Evolutionary conservation across 768 basidiomycete genomes (phyloP).

Genomic region (Amylocystis lapponica): DNA sequence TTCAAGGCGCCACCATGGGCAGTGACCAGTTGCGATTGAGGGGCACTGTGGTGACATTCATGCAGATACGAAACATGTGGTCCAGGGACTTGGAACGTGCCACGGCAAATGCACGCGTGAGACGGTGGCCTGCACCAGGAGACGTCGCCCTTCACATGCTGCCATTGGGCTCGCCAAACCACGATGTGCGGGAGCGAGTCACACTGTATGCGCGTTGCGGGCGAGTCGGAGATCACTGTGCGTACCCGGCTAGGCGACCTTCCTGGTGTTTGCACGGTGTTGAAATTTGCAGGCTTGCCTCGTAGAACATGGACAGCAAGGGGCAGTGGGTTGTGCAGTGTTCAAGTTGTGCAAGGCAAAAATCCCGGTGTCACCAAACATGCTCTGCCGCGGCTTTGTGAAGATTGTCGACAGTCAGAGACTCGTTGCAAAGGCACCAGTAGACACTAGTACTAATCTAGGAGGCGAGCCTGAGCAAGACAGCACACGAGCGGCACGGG

Average conservation of each 20-base stretch:
- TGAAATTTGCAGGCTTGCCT: conserved; percentile 12
- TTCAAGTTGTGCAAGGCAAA: conserved; percentile 37
- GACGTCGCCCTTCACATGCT: conserved; percentile 1
- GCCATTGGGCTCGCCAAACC: neutral
- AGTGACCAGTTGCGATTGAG: too few species aligned
- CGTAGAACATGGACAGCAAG: conserved; percentile 15
- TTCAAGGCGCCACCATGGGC: too few species aligned
- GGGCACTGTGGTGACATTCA: too few species aligned
- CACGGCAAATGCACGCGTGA: conserved; percentile 15
- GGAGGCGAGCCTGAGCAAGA: too few species aligned
- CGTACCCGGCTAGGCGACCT: conserved; percentile 38
- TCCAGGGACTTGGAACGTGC: conserved; percentile 40
- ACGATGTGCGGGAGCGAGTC: conserved; percentile 45
- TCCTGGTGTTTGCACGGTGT: conserved; percentile 13
- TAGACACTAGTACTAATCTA: too few species aligned
- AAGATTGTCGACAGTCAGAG: conserved; percentile 54
- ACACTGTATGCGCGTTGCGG: conserved; percentile 29
- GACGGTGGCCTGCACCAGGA: conserved; percentile 1
- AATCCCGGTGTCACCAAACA: conserved; percentile 18
- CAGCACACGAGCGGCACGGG: too few species aligned
- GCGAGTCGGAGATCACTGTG: conserved; percentile 28
- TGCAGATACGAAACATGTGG: conserved; percentile 46
- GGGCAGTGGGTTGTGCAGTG: conserved; percentile 32
- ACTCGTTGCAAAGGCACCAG: too few species aligned
- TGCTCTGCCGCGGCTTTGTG: conserved; percentile 49